These are phyloP conservation scores for Collybiopsis luxurians DNA, from an alignment of 768 basidiomycete species.

Conservation along the genomic window DNA sequence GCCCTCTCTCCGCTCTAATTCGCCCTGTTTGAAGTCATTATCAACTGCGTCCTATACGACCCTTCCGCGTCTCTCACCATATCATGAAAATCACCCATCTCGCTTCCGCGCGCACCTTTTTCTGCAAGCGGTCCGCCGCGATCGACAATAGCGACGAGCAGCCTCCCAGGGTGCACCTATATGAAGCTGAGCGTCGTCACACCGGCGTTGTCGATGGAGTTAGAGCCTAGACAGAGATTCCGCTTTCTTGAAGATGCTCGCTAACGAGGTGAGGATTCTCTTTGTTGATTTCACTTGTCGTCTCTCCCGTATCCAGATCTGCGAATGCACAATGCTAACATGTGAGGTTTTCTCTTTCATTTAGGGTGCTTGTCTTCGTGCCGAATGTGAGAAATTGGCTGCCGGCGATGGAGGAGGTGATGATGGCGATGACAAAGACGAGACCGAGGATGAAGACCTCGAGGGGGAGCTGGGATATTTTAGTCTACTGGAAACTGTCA, in stretches of 20 bases:
- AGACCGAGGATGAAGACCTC: constrained; percentile 53
- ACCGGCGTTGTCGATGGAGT: constrained; percentile 72
- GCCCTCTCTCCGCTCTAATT: constrained; percentile 66
- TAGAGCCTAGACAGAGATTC: constrained; percentile 62
- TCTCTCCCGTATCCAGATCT: background rate
- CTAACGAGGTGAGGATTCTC: constrained; percentile 58
- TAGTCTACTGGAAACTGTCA: constrained; percentile 76
- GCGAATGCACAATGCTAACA: too few species aligned
- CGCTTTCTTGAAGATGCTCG: constrained; percentile 83
- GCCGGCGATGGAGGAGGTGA: constrained; percentile 31
- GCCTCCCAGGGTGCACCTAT: constrained; percentile 85
- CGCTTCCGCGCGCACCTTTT: constrained; percentile 71
- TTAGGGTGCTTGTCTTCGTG: constrained; percentile 72
- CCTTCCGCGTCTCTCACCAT: constrained; percentile 70
- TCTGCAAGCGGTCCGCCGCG: constrained; percentile 79
- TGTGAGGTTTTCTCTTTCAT: too few species aligned
- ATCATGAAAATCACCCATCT: constrained; percentile 63
- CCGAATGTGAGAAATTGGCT: constrained; percentile 47
- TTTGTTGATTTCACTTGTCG: background rate
- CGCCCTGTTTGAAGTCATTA: constrained; percentile 78
- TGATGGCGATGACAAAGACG: constrained; percentile 56
- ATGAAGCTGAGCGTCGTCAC: constrained; percentile 82
- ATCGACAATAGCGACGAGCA: constrained; percentile 57
- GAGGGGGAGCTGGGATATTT: constrained; percentile 85
- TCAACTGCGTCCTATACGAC: constrained; percentile 84